These are phyloP conservation scores for Cordyceps militaris DNA, from an alignment of 2,329 filamentous ascomycete species.

Conservation along the genomic window DNA sequence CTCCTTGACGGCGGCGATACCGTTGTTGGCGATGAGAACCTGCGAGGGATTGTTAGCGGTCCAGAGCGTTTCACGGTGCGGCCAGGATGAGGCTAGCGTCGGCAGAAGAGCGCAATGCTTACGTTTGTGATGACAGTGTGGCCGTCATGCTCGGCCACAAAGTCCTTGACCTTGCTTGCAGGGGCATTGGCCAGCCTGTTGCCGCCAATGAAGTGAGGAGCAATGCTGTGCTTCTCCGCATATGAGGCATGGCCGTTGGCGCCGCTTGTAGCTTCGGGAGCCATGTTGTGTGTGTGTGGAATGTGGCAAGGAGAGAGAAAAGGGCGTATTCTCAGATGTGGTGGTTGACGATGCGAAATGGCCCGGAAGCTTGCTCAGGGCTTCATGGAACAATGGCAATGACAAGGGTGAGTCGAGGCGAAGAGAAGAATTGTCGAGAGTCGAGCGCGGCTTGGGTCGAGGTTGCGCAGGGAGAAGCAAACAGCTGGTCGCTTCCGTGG, in stretches of 20 bases:
- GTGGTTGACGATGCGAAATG: slow-evolving; percentile 6
- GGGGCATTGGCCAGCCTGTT: slow-evolving; percentile 78
- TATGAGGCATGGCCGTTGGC: slow-evolving; percentile 58
- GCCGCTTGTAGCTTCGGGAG: slow-evolving; percentile 37
- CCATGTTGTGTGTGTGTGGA: slow-evolving; percentile 35
- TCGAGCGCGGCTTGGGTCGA: not conserved
- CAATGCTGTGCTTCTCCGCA: slow-evolving; percentile 73
- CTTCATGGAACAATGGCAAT: slow-evolving; percentile 1
- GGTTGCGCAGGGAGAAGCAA: not conserved
- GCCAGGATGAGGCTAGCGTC: not conserved
- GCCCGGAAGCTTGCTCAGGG: slow-evolving; percentile 6
- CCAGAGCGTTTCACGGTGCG: not conserved
- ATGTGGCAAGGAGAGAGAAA: slow-evolving; percentile 2
- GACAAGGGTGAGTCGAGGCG: not conserved
- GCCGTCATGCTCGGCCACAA: slow-evolving; percentile 80
- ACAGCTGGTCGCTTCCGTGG: not conserved
- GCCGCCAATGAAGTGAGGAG: slow-evolving; percentile 93
- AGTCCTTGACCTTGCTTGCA: slow-evolving; percentile 88
- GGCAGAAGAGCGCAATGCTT: slow-evolving; percentile 33
- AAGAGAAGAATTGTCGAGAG: slow-evolving; percentile 20
- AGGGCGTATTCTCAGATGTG: not conserved
- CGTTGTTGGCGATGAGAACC: slow-evolving; percentile 99
- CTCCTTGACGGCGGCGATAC: slow-evolving; percentile 98
- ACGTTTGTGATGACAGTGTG: slow-evolving; percentile 99
- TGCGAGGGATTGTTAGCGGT: slow-evolving; percentile 29